Conservation (phyloP, 352 stramenopile genomes). For the Globisporangium cylindrosporum region DNA sequence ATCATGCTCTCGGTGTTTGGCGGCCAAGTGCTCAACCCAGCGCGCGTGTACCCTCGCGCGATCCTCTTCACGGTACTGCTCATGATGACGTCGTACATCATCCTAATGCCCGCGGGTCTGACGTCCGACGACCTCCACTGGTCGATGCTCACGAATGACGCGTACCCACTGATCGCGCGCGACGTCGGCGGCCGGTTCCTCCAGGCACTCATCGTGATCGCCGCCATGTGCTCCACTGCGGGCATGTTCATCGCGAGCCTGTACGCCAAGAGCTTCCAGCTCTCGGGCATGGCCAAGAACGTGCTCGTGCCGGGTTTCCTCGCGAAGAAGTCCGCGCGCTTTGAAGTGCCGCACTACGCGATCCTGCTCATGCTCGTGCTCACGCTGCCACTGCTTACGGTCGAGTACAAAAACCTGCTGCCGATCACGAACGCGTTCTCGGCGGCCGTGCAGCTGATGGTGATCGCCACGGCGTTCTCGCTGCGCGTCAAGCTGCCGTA, state of each 20-base stretch:
- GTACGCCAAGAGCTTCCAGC: constrained; percentile 78
- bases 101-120: constrained; percentile 82
- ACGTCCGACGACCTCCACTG: neutral
- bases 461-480: constrained; percentile 89
- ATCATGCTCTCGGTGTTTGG: constrained; percentile 89
- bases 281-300: constrained; percentile 69
- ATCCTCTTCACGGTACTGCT: constrained; percentile 80
- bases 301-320: constrained; percentile 76
- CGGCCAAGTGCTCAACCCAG: constrained; percentile 87
- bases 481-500: constrained; percentile 73
- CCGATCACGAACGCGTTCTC: constrained; percentile 92
- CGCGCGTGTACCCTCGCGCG: constrained; percentile 75
- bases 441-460: constrained; percentile 76
- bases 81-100: constrained; percentile 77
- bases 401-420: constrained; percentile 74
- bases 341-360: constrained; percentile 36
- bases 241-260: constrained; percentile 87
- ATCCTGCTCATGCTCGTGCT: constrained; percentile 33
- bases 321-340: constrained; percentile 39
- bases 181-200: constrained; percentile 75
- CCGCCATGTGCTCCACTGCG: constrained; percentile 72
- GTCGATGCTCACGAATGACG: constrained; percentile 71
- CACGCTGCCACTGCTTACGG: constrained; percentile 38
- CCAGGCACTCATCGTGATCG: constrained; percentile 67
- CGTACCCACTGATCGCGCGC: constrained; percentile 66